These are phyloP conservation scores for Saccharomyces hybrid DNA, from an alignment of 1,139 yeast genomes.

Conservation along the genomic window DNA sequence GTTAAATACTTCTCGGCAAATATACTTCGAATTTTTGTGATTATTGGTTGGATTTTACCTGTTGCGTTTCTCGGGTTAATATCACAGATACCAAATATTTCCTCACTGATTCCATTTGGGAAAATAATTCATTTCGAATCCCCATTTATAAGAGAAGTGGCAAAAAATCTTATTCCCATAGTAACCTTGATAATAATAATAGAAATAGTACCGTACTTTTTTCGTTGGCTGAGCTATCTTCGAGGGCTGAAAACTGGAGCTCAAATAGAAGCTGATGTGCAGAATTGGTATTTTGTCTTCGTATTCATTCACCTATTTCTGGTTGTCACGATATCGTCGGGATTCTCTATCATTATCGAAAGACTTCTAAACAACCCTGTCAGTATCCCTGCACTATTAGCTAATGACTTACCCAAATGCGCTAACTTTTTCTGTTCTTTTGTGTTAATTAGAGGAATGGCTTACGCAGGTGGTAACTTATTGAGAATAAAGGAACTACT, in stretches of 20 bases:
- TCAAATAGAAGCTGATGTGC: constrained; percentile 52
- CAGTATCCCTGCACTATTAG: constrained; percentile 61
- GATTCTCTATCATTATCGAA: constrained; percentile 59
- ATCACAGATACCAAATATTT: constrained; percentile 55
- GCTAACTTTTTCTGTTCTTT: constrained; percentile 77
- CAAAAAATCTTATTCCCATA: constrained; percentile 56
- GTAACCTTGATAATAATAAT: constrained; percentile 51
- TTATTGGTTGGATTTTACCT: constrained; percentile 60
- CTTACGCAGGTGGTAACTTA: constrained; percentile 63
- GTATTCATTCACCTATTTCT: constrained; percentile 74
- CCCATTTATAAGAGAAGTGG: constrained; percentile 41
- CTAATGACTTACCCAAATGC: constrained; percentile 70
- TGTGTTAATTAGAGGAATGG: constrained; percentile 61
- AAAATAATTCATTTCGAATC: constrained; percentile 48
- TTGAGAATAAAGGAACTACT: constrained; percentile 47
- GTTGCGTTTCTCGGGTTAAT: constrained; percentile 62
- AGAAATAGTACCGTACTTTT: constrained; percentile 45
- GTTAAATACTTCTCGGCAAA: constrained; percentile 39
- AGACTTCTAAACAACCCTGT: constrained; percentile 64
- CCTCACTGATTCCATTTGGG: constrained; percentile 48
- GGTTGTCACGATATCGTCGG: constrained; percentile 80
- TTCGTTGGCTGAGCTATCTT: constrained; percentile 42
- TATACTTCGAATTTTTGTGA: constrained; percentile 39
- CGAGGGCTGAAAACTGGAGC: constrained; percentile 51
- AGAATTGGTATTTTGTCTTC: constrained; percentile 62